Base-by-base conservation (phyloP, 2,329 filamentous ascomycete species). In the Colletotrichum sojae region DNA sequence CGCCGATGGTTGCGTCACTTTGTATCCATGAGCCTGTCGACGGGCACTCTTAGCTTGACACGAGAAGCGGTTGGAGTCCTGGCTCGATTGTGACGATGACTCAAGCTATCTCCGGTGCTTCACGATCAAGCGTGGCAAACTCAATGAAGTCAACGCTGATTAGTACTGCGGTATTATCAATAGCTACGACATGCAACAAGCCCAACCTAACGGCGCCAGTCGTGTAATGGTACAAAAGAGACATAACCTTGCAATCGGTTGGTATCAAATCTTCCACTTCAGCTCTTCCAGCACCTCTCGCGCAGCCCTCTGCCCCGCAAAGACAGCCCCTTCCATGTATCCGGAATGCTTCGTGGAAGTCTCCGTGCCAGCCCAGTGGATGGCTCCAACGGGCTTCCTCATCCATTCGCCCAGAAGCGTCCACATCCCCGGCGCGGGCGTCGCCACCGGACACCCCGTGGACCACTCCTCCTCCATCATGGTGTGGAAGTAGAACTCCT, bases 401-500 rank as follows among this genome's bases (percentile, higher is more conserved):
- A 70, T 25, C 69, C 71, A 71, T 10, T 57, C 56, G 10, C 72
- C 71, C 16, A 69, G 45, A 6, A 53, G 31, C 5, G 71, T 68
- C 71, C 72, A 73, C 64, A 67, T 59, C 16, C 69, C 69, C 8
- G 71, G 63, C 18, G 56, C 22, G 2, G 64, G 71, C 4, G 63
- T 70, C 16, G 71, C 64, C 62, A 67, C 52, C 2, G 67, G 72
- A 22, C 68, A 65, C 3, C 63, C 67, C 18, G 22, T 25, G 5
- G 64, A 48, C 69, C 71, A 71, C 12, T 71, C 63, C 18, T 72
- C 71, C 20, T 69, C 70, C 51, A 67, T 55, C 69, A 66, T 72
- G 2, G 55, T 63, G 43, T 73, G 69, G 27, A 67, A 63, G 36
- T 70, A 69, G 61, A 71, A 66, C 2, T 60, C 58, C 36, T 71